phyloP scores from a whole-genome alignment of 345 rosid species.

The Eucalyptus caleyi region DNA sequence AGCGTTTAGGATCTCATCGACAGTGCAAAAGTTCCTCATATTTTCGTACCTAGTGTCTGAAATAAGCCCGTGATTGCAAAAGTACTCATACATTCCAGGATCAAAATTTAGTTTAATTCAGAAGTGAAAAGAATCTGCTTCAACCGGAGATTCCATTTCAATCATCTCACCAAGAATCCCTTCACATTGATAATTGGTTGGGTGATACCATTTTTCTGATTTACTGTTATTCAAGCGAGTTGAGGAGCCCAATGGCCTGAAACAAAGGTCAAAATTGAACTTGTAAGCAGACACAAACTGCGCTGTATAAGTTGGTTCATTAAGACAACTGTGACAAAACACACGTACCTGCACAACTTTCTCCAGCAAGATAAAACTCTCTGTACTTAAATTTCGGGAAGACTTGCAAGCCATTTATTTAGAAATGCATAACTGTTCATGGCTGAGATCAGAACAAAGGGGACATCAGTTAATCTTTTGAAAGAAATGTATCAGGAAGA shows the following conservation, averaged over 20 bases:
- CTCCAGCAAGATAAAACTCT: neutral
- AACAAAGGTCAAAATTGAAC: neutral
- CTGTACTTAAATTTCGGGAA: neutral
- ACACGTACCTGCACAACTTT: neutral
- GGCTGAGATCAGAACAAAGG: neutral
- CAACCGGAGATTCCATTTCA: neutral
- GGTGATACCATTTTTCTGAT: neutral
- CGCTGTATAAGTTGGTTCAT: neutral
- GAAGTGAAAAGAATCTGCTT: neutral
- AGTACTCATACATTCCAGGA: neutral
- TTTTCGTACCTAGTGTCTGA: neutral
- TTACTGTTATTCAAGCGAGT: neutral
- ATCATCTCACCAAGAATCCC: neutral
- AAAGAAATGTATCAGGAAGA: neutral
- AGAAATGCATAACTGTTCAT: neutral
- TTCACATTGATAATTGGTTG: neutral
- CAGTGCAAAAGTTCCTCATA: neutral
- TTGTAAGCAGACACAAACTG: neutral
- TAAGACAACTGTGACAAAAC: neutral
- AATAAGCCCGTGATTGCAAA: neutral
- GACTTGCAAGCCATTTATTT: neutral
- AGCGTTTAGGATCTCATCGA: neutral
- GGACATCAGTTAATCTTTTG: neutral
- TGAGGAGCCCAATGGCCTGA: neutral
- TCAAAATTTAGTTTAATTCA: neutral